A percentile compares a stretch with the other conserved stretches of the same genome.
Conservation (phyloP, 2,329 filamentous ascomycete species). For the Pseudocercospora fijiensis region DNA sequence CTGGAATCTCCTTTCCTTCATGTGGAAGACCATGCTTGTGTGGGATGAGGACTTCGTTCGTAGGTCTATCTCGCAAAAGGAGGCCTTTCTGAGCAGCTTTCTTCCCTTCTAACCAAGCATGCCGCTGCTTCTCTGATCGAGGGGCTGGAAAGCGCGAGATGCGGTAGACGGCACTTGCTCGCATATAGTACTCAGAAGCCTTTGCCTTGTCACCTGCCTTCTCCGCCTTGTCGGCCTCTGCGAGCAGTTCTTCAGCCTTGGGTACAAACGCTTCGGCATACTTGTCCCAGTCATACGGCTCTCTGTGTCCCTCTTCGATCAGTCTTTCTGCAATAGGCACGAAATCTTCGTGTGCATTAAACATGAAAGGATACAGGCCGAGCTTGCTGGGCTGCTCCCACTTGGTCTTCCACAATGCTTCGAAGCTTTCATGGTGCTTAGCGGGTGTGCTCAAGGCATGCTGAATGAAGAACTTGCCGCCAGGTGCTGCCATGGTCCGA, state of each 20-base stretch:
- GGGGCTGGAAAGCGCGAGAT: constrained; percentile 68
- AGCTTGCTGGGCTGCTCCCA: constrained; percentile 64
- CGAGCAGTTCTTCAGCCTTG: constrained; percentile 58
- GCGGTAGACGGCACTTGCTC: constrained; percentile 69
- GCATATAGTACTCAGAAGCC: constrained; percentile 64
- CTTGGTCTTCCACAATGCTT: constrained; percentile 67
- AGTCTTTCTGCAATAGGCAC: constrained; percentile 66
- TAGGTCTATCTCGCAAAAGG: constrained; percentile 53
- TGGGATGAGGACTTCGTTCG: constrained; percentile 62
- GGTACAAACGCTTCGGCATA: constrained; percentile 65
- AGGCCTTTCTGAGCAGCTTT: constrained; percentile 59
- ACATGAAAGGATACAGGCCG: constrained; percentile 66
- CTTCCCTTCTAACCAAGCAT: constrained; percentile 67
- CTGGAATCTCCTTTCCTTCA: constrained; percentile 60
- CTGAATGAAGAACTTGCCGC: constrained; percentile 47
- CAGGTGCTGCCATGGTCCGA: constrained; percentile 27
- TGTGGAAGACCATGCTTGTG: constrained; percentile 52
- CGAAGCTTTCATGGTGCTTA: constrained; percentile 49
- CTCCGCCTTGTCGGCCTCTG: constrained; percentile 53
- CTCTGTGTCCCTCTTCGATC: constrained; percentile 61
- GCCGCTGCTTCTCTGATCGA: constrained; percentile 52
- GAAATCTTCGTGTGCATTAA: constrained; percentile 67
- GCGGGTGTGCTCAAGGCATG: constrained; percentile 45
- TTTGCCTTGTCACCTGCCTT: constrained; percentile 49
- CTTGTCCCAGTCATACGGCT: constrained; percentile 60